Evolutionary conservation across 768 basidiomycete species (phyloP).

Genomic region (Mrakia gelida): DNA sequence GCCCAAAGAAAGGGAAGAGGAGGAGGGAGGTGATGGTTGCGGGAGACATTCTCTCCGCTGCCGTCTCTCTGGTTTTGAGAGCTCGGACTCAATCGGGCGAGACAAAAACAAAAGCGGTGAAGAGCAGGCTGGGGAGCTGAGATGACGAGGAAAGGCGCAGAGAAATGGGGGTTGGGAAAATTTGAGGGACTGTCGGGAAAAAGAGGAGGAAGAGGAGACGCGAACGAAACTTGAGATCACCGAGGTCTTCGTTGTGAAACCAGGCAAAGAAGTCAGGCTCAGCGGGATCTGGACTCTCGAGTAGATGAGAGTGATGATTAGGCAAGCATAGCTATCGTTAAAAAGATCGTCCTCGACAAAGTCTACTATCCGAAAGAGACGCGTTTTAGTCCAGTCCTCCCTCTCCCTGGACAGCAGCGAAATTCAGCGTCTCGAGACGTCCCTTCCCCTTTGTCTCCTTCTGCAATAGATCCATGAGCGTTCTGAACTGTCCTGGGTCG

Average conservation of each 20-base stretch:
- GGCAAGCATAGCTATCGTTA: not conserved
- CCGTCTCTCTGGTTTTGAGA: no score
- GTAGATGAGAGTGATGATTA: not conserved
- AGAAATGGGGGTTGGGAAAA: no score
- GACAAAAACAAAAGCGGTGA: not conserved
- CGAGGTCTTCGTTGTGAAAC: no score
- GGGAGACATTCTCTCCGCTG: not conserved
- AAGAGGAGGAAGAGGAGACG: not conserved
- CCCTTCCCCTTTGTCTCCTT: conserved; percentile 86
- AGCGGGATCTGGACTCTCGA: not conserved
- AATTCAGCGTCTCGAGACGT: conserved; percentile 66
- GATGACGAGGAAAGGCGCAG: no score
- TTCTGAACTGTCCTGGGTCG: conserved; percentile 84
- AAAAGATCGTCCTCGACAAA: not conserved
- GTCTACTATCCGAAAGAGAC: not conserved
- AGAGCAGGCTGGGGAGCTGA: no score
- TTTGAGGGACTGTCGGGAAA: not conserved
- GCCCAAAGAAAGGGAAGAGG: not conserved
- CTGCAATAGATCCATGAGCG: conserved; percentile 82
- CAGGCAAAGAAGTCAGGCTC: no score
- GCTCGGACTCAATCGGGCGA: no score
- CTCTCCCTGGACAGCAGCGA: conserved; percentile 36
- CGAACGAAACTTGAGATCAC: not conserved
- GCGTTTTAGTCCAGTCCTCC: conserved; percentile 32
- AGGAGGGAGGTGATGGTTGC: no score